phyloP scores from a whole-genome alignment of 2,329 filamentous ascomycete species.

The Fusarium coicis region DNA sequence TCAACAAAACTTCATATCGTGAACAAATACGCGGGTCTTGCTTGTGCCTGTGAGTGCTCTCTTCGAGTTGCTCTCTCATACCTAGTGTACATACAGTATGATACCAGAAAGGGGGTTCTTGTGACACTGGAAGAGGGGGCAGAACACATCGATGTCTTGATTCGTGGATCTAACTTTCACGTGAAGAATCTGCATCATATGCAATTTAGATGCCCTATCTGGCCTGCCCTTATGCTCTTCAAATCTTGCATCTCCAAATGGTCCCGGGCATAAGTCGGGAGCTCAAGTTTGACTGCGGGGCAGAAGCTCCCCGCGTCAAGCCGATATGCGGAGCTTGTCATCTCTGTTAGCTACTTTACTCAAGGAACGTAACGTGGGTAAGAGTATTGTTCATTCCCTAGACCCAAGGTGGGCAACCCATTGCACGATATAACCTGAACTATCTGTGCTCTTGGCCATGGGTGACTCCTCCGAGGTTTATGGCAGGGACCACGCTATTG shows the following conservation, averaged over 20 bases:
- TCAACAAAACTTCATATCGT: constrained; percentile 15
- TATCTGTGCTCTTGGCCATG: constrained; percentile 26
- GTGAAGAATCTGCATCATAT: neutral
- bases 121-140: neutral
- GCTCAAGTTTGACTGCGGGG: constrained; percentile 28
- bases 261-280: constrained; percentile 26
- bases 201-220: neutral
- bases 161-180: neutral
- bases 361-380: constrained; percentile 9
- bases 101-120: neutral
- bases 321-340: constrained; percentile 31
- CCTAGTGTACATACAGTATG: neutral
- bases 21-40: constrained; percentile 9
- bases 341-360: neutral
- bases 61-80: neutral
- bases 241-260: constrained; percentile 15
- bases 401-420: neutral
- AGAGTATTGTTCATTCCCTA: neutral
- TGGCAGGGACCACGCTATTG: constrained; percentile 27
- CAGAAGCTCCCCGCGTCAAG: constrained; percentile 31
- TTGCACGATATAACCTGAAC: constrained; percentile 9
- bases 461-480: constrained; percentile 19
- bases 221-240: neutral
- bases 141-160: neutral
- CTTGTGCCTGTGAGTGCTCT: neutral